Evolutionary conservation across 2,329 filamentous ascomycete genomes (phyloP).

Genomic region (Ploettnerulaceae sp.): DNA sequence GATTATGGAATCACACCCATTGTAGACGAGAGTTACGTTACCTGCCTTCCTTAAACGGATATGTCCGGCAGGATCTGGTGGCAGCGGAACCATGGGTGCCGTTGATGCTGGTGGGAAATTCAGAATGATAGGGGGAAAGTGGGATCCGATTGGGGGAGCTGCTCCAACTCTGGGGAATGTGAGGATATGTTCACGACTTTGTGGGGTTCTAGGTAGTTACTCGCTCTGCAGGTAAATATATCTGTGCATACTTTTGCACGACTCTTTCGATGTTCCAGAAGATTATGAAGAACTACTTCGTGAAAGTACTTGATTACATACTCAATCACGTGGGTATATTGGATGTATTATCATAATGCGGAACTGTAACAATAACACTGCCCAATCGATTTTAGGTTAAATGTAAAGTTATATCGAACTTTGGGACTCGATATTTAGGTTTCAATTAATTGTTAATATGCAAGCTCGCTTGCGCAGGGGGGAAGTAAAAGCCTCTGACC

Average conservation of each 20-base stretch:
- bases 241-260: background rate
- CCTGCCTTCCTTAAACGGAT: background rate
- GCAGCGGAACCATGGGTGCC: slow-evolving; percentile 1
- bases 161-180: background rate
- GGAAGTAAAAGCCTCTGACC: too few relatives aligned
- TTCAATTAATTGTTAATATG: too few relatives aligned
- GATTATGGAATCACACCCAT: background rate
- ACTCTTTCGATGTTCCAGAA: background rate
- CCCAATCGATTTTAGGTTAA: too few relatives aligned
- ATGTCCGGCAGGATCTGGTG: background rate
- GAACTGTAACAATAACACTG: too few relatives aligned
- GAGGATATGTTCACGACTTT: background rate
- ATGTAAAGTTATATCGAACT: too few relatives aligned
- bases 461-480: too few relatives aligned
- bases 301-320: background rate
- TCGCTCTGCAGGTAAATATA: background rate
- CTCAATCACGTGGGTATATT: background rate
- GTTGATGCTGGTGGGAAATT: background rate
- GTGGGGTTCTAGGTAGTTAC: background rate
- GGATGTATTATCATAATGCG: background rate
- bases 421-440: too few relatives aligned
- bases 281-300: background rate
- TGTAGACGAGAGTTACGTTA: background rate
- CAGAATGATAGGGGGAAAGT: background rate
- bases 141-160: background rate